Evolutionary conservation across 2,329 filamentous ascomycete genomes (phyloP), one percentile per base, ranked within the genome.

Genomic region (Fusarium solani-melongenae): DNA sequence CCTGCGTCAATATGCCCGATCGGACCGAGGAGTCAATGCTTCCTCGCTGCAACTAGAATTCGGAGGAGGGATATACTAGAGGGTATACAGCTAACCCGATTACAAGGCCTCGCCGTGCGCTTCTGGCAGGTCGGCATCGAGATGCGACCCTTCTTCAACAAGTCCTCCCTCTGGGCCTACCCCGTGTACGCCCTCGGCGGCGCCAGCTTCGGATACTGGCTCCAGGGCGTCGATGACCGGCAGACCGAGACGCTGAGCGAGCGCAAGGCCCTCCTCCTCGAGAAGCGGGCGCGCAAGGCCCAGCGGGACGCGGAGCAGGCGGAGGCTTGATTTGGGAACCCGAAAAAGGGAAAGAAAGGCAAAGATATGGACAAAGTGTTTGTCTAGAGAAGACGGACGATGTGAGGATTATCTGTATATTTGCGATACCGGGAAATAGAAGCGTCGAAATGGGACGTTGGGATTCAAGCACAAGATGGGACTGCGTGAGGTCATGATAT

Each of bases 51-150:
- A 31, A 20, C 14, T 36, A 14, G n/a, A 38, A 64, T 39, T 14
- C 22, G 20, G 53, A 8, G 36, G 27, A 34, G 38, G 9, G 7
- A 8, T 14, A 46, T 24, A 22, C 3, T 20, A 15, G 27, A n/a
- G 51, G 33, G 27, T 12, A 24, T 5, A 29, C 29, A 62, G 46
- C 72, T 77, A 60, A 76, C 75, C 46, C 38, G 15, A 41, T 29
- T 31, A 41, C 5, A 51, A 99, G 96, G 96, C 88, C 86, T 98
- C 79, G 95, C 93, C 81, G 93, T 95, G 81, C 94, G 96, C 79
- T 90, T 96, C 84, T 98, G 95, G 94, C 96, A 98, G 85, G 92
- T 99, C 83, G 96, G 96, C 81, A 96, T 99, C 83, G 95, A 99
- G 87, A 98, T 97, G 95, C 94, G 95, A 72, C 96, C 96, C 61